Conservation (phyloP, 805 yeast species). For the Sugiyamaella valdiviana region DNA sequence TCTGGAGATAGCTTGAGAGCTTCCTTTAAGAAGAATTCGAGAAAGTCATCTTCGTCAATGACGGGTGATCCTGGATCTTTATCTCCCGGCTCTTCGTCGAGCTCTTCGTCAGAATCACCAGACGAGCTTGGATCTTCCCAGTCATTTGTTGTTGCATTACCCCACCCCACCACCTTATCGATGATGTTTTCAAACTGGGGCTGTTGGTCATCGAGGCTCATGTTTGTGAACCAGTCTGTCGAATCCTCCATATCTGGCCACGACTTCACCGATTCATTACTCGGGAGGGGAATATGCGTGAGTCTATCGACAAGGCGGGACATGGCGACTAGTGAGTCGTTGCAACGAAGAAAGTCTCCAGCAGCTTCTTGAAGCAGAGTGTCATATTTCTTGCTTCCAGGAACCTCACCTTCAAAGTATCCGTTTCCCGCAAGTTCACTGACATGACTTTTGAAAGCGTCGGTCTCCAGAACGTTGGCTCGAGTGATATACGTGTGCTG, state of each 20-base stretch:
- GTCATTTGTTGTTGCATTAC: background rate
- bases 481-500: background rate
- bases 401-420: conserved; percentile 15
- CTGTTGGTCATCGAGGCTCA: background rate
- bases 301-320: background rate
- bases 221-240: background rate
- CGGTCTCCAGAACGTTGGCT: background rate
- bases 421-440: conserved; percentile 13
- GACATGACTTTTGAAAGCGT: conserved; percentile 11
- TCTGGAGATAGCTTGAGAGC: conserved; percentile 45
- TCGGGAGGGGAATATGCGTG: background rate
- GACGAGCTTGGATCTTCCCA: background rate
- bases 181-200: background rate
- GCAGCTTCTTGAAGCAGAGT: conserved; percentile 13
- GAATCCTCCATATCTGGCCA: conserved; percentile 19
- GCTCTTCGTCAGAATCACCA: conserved; percentile 20
- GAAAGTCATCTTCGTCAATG: conserved; percentile 63
- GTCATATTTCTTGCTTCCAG: conserved; percentile 12
- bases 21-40: conserved; percentile 54
- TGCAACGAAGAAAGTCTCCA: background rate
- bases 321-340: background rate
- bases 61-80: conserved; percentile 27
- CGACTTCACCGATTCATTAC: conserved; percentile 13
- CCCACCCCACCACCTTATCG: background rate
- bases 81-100: conserved; percentile 7